A percentile compares a stretch with the other conserved stretches of the same genome.
These are phyloP conservation scores for Backusella parvicylindrica DNA, from an alignment of 192 early-diverging fungal species.

Conservation along the genomic window DNA sequence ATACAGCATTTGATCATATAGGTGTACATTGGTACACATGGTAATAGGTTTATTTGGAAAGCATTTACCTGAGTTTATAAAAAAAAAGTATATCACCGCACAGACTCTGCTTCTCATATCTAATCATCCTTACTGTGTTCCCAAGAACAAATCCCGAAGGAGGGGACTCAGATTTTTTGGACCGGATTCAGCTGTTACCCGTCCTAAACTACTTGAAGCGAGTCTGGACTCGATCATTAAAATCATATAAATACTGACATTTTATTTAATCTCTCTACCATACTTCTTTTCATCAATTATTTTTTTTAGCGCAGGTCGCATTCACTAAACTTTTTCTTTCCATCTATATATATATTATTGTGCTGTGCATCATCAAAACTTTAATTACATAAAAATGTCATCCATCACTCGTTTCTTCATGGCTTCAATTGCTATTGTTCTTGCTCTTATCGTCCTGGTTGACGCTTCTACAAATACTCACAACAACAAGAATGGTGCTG, in stretches of 20 bases:
- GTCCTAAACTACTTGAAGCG: neutral
- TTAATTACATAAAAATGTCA: neutral
- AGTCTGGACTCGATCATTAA: neutral
- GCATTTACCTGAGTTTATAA: neutral
- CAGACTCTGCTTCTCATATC: neutral
- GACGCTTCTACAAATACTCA: neutral
- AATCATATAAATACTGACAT: neutral
- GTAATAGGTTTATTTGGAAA: neutral
- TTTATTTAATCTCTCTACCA: neutral
- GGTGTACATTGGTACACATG: neutral
- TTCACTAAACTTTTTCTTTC: neutral
- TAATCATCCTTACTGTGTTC: too few species aligned
- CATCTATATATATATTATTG: neutral
- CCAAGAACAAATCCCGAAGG: too few species aligned
- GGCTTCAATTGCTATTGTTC: conserved; percentile 8
- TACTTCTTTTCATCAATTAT: neutral
- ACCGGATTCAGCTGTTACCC: neutral
- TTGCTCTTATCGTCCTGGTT: conserved; percentile 10
- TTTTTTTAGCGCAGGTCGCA: neutral
- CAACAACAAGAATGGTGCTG: neutral
- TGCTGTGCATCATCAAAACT: neutral
- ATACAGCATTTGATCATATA: neutral
- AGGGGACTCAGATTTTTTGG: neutral
- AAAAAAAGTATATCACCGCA: neutral
- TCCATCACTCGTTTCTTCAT: neutral